These are phyloP conservation scores for Eucalyptus grandis DNA, from an alignment of 345 rosid species.

Conservation along the genomic window DNA sequence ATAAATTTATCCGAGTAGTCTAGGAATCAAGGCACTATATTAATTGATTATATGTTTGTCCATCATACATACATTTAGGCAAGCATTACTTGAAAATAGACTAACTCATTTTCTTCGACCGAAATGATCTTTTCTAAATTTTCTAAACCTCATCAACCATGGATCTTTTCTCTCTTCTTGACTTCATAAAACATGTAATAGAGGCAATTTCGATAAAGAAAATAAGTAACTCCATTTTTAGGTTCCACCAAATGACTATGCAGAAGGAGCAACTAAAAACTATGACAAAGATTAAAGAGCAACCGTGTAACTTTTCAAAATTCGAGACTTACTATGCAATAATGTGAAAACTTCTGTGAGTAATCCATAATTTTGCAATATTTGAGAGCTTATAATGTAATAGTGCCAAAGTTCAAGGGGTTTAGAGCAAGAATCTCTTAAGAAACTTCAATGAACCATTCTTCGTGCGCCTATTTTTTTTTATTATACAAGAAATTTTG, in stretches of 20 bases:
- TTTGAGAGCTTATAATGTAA: background rate
- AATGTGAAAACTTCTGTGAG: background rate
- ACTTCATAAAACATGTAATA: background rate
- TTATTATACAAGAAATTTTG: fast-evolving
- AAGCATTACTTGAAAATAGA: background rate
- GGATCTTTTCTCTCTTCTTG: background rate
- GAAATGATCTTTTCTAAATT: background rate
- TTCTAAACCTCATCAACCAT: background rate
- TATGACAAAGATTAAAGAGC: background rate
- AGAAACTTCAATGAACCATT: background rate
- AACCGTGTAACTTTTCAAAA: fast-evolving
- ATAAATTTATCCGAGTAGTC: no score
- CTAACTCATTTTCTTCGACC: background rate
- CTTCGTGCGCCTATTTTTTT: background rate
- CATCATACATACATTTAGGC: no score
- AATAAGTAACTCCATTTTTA: background rate
- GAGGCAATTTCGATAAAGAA: background rate
- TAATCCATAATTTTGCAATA: background rate
- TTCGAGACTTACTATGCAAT: background rate
- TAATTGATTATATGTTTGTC: no score
- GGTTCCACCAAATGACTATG: background rate
- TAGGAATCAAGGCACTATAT: no score
- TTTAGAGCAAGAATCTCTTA: background rate
- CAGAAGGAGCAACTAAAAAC: background rate
- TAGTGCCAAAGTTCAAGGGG: background rate